Percentiles rank a stretch among this genome's conserved stretches.
These are phyloP conservation scores for Talaromyces sp. DNA, from an alignment of 2,329 filamentous ascomycete genomes.

Conservation along the genomic window DNA sequence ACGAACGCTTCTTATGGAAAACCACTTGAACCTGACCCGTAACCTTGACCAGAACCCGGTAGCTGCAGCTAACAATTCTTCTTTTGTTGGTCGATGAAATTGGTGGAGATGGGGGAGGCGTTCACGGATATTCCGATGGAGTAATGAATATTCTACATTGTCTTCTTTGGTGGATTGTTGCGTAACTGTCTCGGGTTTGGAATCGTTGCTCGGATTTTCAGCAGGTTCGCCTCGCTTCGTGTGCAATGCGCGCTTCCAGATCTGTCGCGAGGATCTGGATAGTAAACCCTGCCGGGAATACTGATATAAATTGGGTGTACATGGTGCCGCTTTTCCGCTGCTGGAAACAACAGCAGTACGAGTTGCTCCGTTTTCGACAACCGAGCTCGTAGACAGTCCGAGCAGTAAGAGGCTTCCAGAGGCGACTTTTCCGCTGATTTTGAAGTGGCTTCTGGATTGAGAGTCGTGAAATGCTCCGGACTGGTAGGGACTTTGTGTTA, in stretches of 20 bases:
- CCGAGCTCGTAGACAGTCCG: slow-evolving; percentile 35
- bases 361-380: slow-evolving; percentile 29
- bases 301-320: slow-evolving; percentile 20
- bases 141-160: slow-evolving; percentile 16
- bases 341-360: slow-evolving; percentile 28
- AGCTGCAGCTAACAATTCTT: slow-evolving; percentile 85
- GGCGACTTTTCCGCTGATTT: slow-evolving; percentile 49
- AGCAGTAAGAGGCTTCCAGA: slow-evolving; percentile 53
- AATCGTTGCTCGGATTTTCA: slow-evolving; percentile 16
- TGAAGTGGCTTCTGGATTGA: slow-evolving; percentile 22
- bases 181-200: slow-evolving; percentile 14
- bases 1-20: slow-evolving; percentile 85
- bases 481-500: slow-evolving; percentile 13
- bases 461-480: slow-evolving; percentile 5
- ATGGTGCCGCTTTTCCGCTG: slow-evolving; percentile 24
- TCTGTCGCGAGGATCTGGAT: slow-evolving; percentile 17
- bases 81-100: slow-evolving; percentile 67
- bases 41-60: slow-evolving; percentile 89
- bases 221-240: slow-evolving; percentile 21
- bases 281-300: slow-evolving; percentile 19
- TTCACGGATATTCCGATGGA: slow-evolving; percentile 48
- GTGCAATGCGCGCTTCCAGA: slow-evolving; percentile 30
- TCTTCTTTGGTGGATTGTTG: slow-evolving; percentile 9
- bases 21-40: slow-evolving; percentile 94
- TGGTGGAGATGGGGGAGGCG: slow-evolving; percentile 68